Percentiles rank a stretch among this genome's conserved stretches.
Evolutionary conservation across 2,329 filamentous ascomycete species (phyloP).

Genomic region (Penicillium hesseltinei): DNA sequence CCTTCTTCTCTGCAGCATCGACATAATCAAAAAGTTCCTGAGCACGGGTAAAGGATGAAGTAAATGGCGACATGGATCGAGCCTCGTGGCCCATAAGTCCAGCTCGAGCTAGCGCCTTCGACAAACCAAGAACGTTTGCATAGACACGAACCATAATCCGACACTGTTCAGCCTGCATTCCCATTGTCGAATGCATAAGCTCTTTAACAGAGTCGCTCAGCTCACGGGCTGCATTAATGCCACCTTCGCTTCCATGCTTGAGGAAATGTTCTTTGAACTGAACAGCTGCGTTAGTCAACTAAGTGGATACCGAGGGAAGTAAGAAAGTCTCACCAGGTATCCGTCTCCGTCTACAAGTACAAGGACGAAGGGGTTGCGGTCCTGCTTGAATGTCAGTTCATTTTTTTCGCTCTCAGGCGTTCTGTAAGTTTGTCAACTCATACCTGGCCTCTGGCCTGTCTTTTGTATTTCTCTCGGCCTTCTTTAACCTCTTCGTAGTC

Average conservation of each 20-base stretch:
- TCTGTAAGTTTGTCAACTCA: neutral
- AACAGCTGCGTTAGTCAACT: slow-evolving; percentile 35
- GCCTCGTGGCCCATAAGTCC: slow-evolving; percentile 55
- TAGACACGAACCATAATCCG: slow-evolving; percentile 58
- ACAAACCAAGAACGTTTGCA: slow-evolving; percentile 55
- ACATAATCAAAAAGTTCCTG: slow-evolving; percentile 61
- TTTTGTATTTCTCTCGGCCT: slow-evolving; percentile 55
- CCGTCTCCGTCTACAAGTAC: slow-evolving; percentile 63
- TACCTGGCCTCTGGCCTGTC: slow-evolving; percentile 48
- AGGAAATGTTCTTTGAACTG: slow-evolving; percentile 61
- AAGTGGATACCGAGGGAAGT: slow-evolving; percentile 52
- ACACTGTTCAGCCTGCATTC: slow-evolving; percentile 50
- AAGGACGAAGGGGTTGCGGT: slow-evolving; percentile 59
- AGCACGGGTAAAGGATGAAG: slow-evolving; percentile 57
- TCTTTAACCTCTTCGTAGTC: slow-evolving; percentile 59
- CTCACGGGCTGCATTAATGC: slow-evolving; percentile 54
- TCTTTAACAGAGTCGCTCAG: slow-evolving; percentile 53
- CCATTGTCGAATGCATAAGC: slow-evolving; percentile 43
- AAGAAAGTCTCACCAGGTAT: slow-evolving; percentile 42
- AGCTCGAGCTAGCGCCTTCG: slow-evolving; percentile 49
- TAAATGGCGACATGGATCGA: slow-evolving; percentile 56
- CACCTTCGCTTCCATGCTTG: slow-evolving; percentile 52
- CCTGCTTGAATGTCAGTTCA: slow-evolving; percentile 26
- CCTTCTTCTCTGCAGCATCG: slow-evolving; percentile 61
- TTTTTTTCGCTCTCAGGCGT: neutral